phyloP scores from a whole-genome alignment of 768 basidiomycete genomes.

The Macrocybe gigantea region DNA sequence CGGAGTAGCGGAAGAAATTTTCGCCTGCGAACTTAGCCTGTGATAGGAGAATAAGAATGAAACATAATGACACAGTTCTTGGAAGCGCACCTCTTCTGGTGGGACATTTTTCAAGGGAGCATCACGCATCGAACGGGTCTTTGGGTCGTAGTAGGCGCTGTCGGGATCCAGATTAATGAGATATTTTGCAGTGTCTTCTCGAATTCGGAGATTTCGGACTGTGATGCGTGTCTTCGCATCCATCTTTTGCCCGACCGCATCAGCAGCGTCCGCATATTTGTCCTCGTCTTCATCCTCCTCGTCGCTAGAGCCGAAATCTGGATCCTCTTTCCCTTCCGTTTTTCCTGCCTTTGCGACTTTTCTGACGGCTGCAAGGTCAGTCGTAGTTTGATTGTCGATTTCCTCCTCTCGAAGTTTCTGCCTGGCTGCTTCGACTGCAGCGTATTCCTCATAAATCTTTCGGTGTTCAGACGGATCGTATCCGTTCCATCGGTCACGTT shows the following conservation, averaged over 20 bases:
- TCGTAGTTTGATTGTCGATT: slow-evolving; percentile 95
- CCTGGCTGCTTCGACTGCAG: slow-evolving; percentile 84
- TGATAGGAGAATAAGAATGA: slow-evolving; percentile 2
- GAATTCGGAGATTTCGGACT: slow-evolving; percentile 95
- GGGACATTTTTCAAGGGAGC: slow-evolving; percentile 74
- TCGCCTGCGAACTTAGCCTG: slow-evolving; percentile 93
- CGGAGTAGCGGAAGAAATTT: slow-evolving; percentile 88
- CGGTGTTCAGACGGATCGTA: slow-evolving; percentile 89
- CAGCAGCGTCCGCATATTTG: slow-evolving; percentile 97
- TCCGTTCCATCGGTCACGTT: slow-evolving; percentile 98
- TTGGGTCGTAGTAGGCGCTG: slow-evolving; percentile 98
- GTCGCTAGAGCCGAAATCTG: slow-evolving; percentile 94
- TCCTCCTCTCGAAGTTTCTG: slow-evolving; percentile 93
- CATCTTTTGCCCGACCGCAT: slow-evolving; percentile 96
- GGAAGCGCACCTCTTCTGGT: slow-evolving; percentile 75
- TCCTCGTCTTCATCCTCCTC: slow-evolving; percentile 97
- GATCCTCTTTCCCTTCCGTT: slow-evolving; percentile 68
- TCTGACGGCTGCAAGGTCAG: slow-evolving; percentile 83
- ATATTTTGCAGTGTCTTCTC: slow-evolving; percentile 99
- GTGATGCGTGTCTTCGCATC: slow-evolving; percentile 98
- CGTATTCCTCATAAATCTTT: slow-evolving; percentile 88
- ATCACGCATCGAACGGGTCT: slow-evolving; percentile 99
- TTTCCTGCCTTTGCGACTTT: slow-evolving; percentile 93
- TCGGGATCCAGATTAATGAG: slow-evolving; percentile 93
- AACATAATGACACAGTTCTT: background rate